A percentile compares a stretch with the other conserved stretches of the same genome.
Conservation (phyloP, 1,139 yeast genomes). For the Komagataea norvegica region DNA sequence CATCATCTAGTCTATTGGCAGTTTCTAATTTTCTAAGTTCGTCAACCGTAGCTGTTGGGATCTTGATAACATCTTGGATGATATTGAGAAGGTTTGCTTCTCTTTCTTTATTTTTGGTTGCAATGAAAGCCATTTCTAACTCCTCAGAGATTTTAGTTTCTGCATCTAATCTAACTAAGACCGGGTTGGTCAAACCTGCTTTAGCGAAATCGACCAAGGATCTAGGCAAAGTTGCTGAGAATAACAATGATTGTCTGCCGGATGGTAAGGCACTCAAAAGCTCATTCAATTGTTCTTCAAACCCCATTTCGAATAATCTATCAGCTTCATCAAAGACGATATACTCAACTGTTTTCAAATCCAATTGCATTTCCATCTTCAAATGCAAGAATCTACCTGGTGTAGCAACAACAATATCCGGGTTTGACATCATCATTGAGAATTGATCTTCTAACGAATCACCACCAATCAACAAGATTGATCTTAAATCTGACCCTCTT, state of each 20-base stretch:
- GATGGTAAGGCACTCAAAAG: conserved; percentile 79
- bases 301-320: conserved; percentile 94
- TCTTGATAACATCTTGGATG: conserved; percentile 76
- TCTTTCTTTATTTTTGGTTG: conserved; percentile 78
- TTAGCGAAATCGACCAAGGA: conserved; percentile 94
- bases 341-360: conserved; percentile 76
- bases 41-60: conserved; percentile 74
- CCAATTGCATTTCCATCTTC: conserved; percentile 90
- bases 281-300: conserved; percentile 90
- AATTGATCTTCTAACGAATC: conserved; percentile 96
- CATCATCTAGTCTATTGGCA: conserved; percentile 46
- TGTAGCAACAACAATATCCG: conserved; percentile 93
- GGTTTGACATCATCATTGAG: conserved; percentile 85
- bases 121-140: conserved; percentile 82
- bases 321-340: conserved; percentile 98
- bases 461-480: conserved; percentile 88
- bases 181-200: conserved; percentile 91
- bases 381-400: conserved; percentile 97
- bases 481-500: conserved; percentile 75
- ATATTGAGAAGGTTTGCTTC: conserved; percentile 79
- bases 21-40: conserved; percentile 48
- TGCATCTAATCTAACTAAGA: conserved; percentile 85
- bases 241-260: conserved; percentile 78
- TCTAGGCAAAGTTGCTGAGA: conserved; percentile 93
- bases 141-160: conserved; percentile 87